Evolutionary conservation across 2,329 filamentous ascomycete species (phyloP).

Genomic region (Aspergillus jensenii): DNA sequence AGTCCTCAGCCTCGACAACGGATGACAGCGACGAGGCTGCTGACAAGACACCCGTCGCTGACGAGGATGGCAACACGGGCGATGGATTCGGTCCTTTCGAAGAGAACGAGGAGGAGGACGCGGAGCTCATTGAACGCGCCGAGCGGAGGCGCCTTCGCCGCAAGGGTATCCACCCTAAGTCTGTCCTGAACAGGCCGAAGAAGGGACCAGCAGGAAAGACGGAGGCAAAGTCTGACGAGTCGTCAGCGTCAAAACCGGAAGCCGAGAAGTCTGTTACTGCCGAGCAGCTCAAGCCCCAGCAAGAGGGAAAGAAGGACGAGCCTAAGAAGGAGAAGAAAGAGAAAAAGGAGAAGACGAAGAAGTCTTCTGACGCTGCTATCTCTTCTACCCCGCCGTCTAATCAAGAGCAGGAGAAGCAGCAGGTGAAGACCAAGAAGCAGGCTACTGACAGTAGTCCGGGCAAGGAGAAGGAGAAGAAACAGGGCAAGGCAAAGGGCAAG

Average conservation of each 20-base stretch:
- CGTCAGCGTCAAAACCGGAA: slow-evolving; percentile 10
- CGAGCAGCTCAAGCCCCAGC: neutral
- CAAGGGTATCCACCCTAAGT: slow-evolving; percentile 71
- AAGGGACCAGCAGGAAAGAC: slow-evolving; percentile 14
- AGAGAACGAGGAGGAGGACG: slow-evolving; percentile 66
- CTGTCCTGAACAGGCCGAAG: slow-evolving; percentile 45
- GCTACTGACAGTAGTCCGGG: slow-evolving; percentile 8
- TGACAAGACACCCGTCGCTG: slow-evolving; percentile 68
- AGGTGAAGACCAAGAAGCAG: slow-evolving; percentile 19
- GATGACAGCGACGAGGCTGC: slow-evolving; percentile 47
- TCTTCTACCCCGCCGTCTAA: neutral
- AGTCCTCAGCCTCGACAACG: slow-evolving; percentile 23
- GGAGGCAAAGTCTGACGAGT: slow-evolving; percentile 22
- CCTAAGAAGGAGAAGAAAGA: slow-evolving; percentile 18
- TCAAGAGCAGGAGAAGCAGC: slow-evolving; percentile 13
- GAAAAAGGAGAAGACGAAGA: slow-evolving; percentile 18
- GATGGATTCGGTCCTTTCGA: slow-evolving; percentile 72
- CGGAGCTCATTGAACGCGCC: slow-evolving; percentile 69
- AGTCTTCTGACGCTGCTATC: neutral
- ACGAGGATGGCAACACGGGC: slow-evolving; percentile 35
- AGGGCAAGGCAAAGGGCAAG: slow-evolving; percentile 13
- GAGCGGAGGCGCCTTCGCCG: slow-evolving; percentile 71
- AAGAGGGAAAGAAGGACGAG: slow-evolving; percentile 16
- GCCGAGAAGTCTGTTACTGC: slow-evolving; percentile 3
- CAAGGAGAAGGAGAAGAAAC: slow-evolving; percentile 15